Conservation (phyloP, 768 basidiomycete genomes). For the Suillus paluster region DNA sequence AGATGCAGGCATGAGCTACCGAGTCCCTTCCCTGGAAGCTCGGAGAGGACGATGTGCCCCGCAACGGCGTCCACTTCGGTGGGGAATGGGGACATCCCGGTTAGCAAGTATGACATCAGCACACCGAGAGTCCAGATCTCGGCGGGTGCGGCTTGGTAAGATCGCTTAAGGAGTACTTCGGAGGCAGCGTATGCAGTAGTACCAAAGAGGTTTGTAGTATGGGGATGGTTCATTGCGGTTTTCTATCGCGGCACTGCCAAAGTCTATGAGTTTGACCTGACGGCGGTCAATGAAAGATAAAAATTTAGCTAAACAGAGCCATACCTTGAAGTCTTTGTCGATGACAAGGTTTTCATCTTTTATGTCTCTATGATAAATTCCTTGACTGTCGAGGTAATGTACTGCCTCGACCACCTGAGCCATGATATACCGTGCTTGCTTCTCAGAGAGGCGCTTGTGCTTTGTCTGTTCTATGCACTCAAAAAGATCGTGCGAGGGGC, state of each 20-base stretch:
- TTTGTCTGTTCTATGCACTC: constrained; percentile 92
- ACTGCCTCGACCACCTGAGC: constrained; percentile 88
- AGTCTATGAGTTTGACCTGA: constrained; percentile 94
- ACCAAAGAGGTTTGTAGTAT: constrained; percentile 83
- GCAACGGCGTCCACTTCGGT: constrained; percentile 80
- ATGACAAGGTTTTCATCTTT: constrained; percentile 96
- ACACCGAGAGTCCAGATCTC: constrained; percentile 98
- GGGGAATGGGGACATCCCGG: constrained; percentile 92
- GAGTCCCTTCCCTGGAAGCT: constrained; percentile 40
- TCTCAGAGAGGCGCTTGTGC: constrained; percentile 78
- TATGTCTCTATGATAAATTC: constrained; percentile 93
- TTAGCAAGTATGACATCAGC: constrained; percentile 91
- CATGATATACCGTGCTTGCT: constrained; percentile 81
- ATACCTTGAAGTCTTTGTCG: constrained; percentile 71
- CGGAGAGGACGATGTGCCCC: constrained; percentile 60
- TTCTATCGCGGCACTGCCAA: constrained; percentile 84
- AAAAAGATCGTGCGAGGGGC: constrained; percentile 90
- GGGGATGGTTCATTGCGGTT: constrained; percentile 67
- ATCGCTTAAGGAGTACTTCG: constrained; percentile 86
- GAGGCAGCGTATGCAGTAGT: constrained; percentile 96
- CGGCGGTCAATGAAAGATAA: constrained; percentile 15
- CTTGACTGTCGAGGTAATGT: constrained; percentile 75
- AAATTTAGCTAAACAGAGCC: constrained; percentile 13
- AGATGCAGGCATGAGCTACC: constrained; percentile 60
- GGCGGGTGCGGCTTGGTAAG: constrained; percentile 91